These are phyloP conservation scores for Monilinia laxa DNA, from an alignment of 2,329 filamentous ascomycete species.

Conservation along the genomic window DNA sequence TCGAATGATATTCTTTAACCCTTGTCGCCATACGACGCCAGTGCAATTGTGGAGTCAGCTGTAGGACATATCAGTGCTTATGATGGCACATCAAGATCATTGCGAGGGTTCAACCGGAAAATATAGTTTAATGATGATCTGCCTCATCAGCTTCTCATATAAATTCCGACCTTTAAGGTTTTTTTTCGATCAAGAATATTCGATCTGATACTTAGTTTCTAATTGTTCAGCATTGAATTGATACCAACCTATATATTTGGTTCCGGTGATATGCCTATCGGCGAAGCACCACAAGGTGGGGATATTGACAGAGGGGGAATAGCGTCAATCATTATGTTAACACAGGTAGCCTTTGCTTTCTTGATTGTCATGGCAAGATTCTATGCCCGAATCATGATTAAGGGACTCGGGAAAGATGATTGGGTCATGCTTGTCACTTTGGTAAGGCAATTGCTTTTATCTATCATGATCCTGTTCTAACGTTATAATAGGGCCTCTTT, in stretches of 20 bases:
- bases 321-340: constrained; percentile 11
- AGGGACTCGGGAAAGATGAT: constrained; percentile 17
- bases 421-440: constrained; percentile 22
- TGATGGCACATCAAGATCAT: constrained; percentile 8
- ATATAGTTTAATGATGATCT: background rate
- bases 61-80: constrained; percentile 7
- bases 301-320: constrained; percentile 15
- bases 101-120: constrained; percentile 1
- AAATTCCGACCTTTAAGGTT: background rate
- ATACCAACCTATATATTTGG: background rate
- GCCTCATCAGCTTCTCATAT: background rate
- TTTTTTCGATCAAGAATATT: background rate
- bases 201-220: background rate
- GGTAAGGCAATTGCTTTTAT: background rate
- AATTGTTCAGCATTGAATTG: background rate
- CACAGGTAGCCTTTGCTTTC: constrained; percentile 10
- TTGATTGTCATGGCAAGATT: constrained; percentile 20
- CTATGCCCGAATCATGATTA: constrained; percentile 19
- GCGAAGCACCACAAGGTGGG: constrained; percentile 3
- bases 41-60: background rate
- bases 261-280: background rate
- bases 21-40: constrained; percentile 14
- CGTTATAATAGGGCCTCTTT: constrained; percentile 5
- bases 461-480: background rate
- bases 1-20: background rate